Base-by-base conservation (phyloP, 257 asterid species). In the Scutellaria galericulata region DNA sequence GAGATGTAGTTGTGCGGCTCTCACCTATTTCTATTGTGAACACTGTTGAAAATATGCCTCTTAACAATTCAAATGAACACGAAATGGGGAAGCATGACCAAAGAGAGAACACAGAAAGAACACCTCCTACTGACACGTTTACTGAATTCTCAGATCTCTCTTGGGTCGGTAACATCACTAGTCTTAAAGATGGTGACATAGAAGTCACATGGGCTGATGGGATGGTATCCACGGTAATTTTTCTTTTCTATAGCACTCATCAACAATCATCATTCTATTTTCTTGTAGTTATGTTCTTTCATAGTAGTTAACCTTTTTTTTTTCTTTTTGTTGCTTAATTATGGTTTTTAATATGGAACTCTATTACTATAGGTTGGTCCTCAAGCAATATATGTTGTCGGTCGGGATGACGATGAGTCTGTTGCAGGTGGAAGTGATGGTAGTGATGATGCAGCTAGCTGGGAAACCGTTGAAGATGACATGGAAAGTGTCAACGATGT, bases 131-230 rank as follows among this genome's bases (percentile, higher is more conserved):
- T 70, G 92, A 79, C 52, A 57, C 54, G 41, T 75, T 82, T 66
- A 15, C 83, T 58, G 89, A 82, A 47, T 88, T 89, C 79, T 86
- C 90, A 40, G 96, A 87, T 79, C 92, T 92, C 72, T 80, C 98
- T 64, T 92, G 99, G 99, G 99, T 92, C 31, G 99, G 99, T 81
- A 90, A 90, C 83, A 92, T 95, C 79, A 95, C 92, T 13, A 93
- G 96, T 68, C 90, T 92, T 54, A 83, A 79, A 77, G 84, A 87
- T 75, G 99, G 99, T 48, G 98, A 92, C 78, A 92, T 95, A 59
- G 95, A 95, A 81, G 99, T 95, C 67, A 85, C 93, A 39, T 95
- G 99, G 99, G 99, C 97, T 57, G 96, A 95, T 86, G 98, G 98
- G 64, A 95, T 95, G 98, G 75, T 92, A 76, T 90, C 99, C 64